These are phyloP conservation scores for Trichoderma sp. DNA, from an alignment of 2,329 filamentous ascomycete species.

Conservation along the genomic window DNA sequence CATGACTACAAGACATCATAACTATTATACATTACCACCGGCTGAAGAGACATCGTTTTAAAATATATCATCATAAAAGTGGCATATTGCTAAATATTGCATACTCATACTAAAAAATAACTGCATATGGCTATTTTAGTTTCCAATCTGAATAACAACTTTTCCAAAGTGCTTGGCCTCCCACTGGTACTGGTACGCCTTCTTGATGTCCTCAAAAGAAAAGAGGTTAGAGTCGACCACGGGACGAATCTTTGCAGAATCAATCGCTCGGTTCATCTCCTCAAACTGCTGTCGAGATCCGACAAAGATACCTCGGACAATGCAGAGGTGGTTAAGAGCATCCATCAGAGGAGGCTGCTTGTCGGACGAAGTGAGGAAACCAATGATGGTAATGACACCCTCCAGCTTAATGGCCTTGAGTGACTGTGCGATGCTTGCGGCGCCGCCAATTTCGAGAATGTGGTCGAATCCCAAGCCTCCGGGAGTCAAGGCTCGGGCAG, in stretches of 20 bases:
- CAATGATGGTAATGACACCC: slow-evolving; percentile 40
- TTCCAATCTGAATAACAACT: neutral
- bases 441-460: slow-evolving; percentile 45
- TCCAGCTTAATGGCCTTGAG: slow-evolving; percentile 41
- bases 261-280: slow-evolving; percentile 44
- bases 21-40: neutral
- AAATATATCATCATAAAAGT: neutral
- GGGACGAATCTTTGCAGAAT: slow-evolving; percentile 43
- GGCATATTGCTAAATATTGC: neutral
- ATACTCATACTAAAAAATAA: neutral
- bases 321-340: slow-evolving; percentile 23
- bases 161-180: slow-evolving; percentile 12
- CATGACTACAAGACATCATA: neutral
- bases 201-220: slow-evolving; percentile 36
- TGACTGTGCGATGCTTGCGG: slow-evolving; percentile 40
- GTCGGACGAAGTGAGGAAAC: slow-evolving; percentile 23
- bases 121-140: neutral
- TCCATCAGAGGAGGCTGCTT: slow-evolving; percentile 3
- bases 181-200: slow-evolving; percentile 28
- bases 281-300: slow-evolving; percentile 43
- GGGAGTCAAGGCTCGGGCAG: slow-evolving; percentile 35
- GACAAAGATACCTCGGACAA: slow-evolving; percentile 39
- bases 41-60: no score
- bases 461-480: slow-evolving; percentile 40
- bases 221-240: slow-evolving; percentile 44